Percentiles rank a stretch among this genome's conserved stretches.
phyloP scores from a whole-genome alignment of 2,329 filamentous ascomycete genomes.

The Trichoderma semiorbis region DNA sequence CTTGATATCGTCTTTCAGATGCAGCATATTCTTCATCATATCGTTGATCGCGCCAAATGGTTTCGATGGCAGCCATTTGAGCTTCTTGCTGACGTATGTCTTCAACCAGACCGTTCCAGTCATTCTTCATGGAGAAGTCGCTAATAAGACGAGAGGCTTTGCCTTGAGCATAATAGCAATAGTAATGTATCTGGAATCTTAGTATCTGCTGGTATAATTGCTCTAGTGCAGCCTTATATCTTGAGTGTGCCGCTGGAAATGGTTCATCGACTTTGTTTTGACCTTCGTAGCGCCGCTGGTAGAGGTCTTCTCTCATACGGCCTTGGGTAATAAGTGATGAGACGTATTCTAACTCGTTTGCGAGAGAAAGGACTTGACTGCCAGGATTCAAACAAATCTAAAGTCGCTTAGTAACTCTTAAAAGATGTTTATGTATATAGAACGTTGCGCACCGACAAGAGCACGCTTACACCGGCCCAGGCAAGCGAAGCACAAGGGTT shows the following conservation, averaged over 20 bases:
- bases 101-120: background rate
- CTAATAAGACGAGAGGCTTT: background rate
- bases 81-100: background rate
- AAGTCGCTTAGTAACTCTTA: background rate
- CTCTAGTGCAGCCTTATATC: background rate
- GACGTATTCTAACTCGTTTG: background rate
- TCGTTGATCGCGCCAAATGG: background rate
- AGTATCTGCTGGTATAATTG: background rate
- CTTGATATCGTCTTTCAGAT: background rate
- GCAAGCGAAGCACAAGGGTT: background rate
- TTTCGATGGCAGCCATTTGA: background rate
- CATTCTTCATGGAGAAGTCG: background rate
- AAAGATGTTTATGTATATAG: background rate
- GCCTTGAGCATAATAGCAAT: background rate
- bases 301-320: constrained; percentile 1
- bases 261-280: background rate
- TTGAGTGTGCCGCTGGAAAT: background rate
- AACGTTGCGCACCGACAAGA: background rate
- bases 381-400: background rate
- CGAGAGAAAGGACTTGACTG: background rate
- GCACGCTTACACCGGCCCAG: background rate
- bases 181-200: background rate
- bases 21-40: background rate
- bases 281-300: background rate
- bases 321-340: background rate